Conservation (phyloP, 1,284 basidiomycete genomes). For the Inonotus obliquus region DNA sequence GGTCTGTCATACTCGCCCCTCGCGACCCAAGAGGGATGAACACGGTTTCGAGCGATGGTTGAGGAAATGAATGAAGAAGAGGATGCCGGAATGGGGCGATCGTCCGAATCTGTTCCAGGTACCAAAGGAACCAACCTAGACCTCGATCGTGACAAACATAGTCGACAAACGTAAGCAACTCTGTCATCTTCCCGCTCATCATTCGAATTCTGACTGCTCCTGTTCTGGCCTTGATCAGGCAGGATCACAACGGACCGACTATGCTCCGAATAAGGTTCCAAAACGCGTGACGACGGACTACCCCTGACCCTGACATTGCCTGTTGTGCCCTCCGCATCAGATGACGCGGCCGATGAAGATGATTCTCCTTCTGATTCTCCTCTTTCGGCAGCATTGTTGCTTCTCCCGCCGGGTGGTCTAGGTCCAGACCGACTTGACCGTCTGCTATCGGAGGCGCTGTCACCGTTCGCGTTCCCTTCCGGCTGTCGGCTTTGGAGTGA, state of each 20-base stretch:
- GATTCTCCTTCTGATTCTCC: background rate
- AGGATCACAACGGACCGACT: background rate
- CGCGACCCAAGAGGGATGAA: background rate
- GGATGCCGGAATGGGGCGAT: background rate
- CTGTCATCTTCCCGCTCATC: background rate
- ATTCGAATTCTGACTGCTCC: background rate
- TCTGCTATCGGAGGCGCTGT: background rate
- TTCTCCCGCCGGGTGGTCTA: background rate
- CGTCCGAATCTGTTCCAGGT: background rate
- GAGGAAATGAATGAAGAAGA: background rate
- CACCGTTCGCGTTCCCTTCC: background rate
- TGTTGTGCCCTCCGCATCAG: background rate
- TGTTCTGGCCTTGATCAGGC: background rate
- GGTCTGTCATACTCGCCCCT: background rate
- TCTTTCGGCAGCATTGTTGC: background rate
- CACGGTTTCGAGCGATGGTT: background rate
- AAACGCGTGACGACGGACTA: background rate
- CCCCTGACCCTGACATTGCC: background rate
- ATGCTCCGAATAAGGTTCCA: background rate
- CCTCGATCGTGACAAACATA: too few relatives aligned
- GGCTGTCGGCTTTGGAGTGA: background rate
- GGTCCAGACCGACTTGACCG: background rate
- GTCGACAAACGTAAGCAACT: too few relatives aligned
- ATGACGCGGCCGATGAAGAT: background rate
- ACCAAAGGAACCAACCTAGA: too few relatives aligned